phyloP scores from a whole-genome alignment of 306 rosid species.

The Trifolium fragiferum region DNA sequence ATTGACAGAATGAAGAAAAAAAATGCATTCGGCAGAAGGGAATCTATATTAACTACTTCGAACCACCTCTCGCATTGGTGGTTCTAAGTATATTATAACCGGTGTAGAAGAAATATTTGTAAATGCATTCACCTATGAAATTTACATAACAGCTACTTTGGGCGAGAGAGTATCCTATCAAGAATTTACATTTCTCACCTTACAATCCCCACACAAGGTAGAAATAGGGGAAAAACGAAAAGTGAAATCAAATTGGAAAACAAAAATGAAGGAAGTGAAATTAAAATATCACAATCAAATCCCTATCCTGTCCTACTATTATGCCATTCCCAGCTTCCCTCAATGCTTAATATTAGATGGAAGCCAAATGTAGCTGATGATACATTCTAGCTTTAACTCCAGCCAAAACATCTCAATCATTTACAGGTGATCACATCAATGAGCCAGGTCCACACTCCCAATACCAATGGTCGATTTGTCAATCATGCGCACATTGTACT shows the following conservation, averaged over 20 bases:
- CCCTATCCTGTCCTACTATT: conserved; percentile 68
- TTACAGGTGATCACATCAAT: conserved; percentile 65
- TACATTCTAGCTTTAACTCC: conserved; percentile 52
- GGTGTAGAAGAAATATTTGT: conserved; percentile 48
- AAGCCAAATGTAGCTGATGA: conserved; percentile 63
- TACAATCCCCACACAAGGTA: conserved; percentile 75
- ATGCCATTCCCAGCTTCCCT: conserved; percentile 54
- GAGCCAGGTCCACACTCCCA: conserved; percentile 88
- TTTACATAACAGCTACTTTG: conserved; percentile 76
- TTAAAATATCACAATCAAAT: conserved; percentile 64
- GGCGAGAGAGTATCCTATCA: conserved; percentile 72
- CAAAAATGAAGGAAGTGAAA: conserved; percentile 18
- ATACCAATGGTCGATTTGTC: conserved; percentile 84
- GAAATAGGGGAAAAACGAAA: conserved; percentile 69
- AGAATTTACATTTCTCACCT: conserved; percentile 89
- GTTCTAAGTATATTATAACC: conserved; percentile 40
- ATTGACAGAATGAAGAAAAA: background rate
- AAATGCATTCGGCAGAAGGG: background rate
- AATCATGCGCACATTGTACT: conserved; percentile 76
- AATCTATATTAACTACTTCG: conserved; percentile 36
- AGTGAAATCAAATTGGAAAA: conserved; percentile 51
- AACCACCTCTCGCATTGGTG: conserved; percentile 37
- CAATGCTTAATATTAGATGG: conserved; percentile 56
- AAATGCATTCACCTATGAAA: conserved; percentile 62
- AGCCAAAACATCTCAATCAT: conserved; percentile 58